Evolutionary conservation across 371 early-diverging fungal genomes (phyloP), one percentile per base, ranked within the genome.

Genomic region (Circinella minor): DNA sequence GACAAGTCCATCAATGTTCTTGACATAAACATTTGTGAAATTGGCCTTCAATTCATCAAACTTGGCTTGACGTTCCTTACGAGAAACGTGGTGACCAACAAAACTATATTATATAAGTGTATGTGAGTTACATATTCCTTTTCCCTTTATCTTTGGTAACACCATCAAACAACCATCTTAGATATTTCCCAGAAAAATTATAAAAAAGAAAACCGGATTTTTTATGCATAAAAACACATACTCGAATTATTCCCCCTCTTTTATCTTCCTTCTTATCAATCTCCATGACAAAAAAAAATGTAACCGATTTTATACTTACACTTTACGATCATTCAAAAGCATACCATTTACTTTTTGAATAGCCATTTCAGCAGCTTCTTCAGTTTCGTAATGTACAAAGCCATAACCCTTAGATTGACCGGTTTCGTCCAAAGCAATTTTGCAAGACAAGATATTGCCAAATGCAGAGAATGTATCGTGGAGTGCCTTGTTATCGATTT

Each of bases 391-490:
- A 86, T 98, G 97, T 64, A 96, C 97, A 77, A 95, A 98, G n/a
- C 96, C 98, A 81, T 94, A 96, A n/a, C 99, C 98, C 74, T 90
- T 92, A 71, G 91, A 91, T 59, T 72, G 74, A 47, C 95, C 94
- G 48, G 92, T 83, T n/a, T 80, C 77, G 72, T 94, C 93, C 65
- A 83, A 84, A 43, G 93, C 95, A 55, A 98, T 95, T 84, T 98
- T 98, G 91, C 97, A 97, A 74, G 92, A 93, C 34, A 95, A 78
- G 67, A 98, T 97, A 76, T 88, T 82, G 48, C 99, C 99, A 73
- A 98, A 98, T 43, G 96, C 92, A 37, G 92, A 86, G 79, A 98
- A 98, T 39, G 98, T 97, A 81, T 98, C 98, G 80, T 96, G 93
- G 55, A 98, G 90, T 17, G 98, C 93, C 76, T 89, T 96, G 91